These are phyloP conservation scores for Pyrenochaeta sp. DNA, from an alignment of 2,329 filamentous ascomycete genomes.

Conservation along the genomic window DNA sequence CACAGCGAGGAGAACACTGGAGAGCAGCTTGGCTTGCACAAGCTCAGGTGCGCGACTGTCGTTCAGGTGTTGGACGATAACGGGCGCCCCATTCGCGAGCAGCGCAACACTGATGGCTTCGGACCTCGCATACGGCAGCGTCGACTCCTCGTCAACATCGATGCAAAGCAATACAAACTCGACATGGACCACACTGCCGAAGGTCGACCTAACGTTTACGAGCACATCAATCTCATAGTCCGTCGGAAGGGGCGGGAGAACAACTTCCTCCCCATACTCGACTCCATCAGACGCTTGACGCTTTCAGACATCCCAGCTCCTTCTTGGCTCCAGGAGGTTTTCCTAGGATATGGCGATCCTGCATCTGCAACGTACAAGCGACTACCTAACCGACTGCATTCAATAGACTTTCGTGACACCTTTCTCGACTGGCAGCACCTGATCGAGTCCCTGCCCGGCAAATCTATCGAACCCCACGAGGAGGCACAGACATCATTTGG, in stretches of 20 bases:
- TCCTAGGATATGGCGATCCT: slow-evolving; percentile 95
- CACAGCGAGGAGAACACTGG: slow-evolving; percentile 55
- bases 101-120: slow-evolving; percentile 69
- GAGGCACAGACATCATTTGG: slow-evolving; percentile 76
- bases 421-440: slow-evolving; percentile 97
- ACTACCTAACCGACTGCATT: slow-evolving; percentile 77
- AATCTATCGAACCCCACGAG: slow-evolving; percentile 79
- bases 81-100: slow-evolving; percentile 74
- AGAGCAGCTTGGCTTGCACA: slow-evolving; percentile 71
- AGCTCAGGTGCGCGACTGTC: slow-evolving; percentile 83
- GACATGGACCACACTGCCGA: slow-evolving; percentile 72
- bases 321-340: slow-evolving; percentile 94
- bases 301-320: slow-evolving; percentile 86
- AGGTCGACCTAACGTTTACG: slow-evolving; percentile 81
- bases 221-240: slow-evolving; percentile 83
- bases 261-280: slow-evolving; percentile 93
- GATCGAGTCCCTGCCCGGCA: slow-evolving; percentile 86
- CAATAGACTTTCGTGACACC: slow-evolving; percentile 89
- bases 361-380: slow-evolving; percentile 85
- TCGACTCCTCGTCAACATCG: slow-evolving; percentile 80
- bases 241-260: slow-evolving; percentile 88
- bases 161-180: slow-evolving; percentile 76
- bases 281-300: slow-evolving; percentile 87
- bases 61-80: slow-evolving; percentile 87
- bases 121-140: slow-evolving; percentile 65